These are phyloP conservation scores for Adiantum capillusveneris DNA, from an alignment of 75 land plant genomes.

Conservation along the genomic window DNA sequence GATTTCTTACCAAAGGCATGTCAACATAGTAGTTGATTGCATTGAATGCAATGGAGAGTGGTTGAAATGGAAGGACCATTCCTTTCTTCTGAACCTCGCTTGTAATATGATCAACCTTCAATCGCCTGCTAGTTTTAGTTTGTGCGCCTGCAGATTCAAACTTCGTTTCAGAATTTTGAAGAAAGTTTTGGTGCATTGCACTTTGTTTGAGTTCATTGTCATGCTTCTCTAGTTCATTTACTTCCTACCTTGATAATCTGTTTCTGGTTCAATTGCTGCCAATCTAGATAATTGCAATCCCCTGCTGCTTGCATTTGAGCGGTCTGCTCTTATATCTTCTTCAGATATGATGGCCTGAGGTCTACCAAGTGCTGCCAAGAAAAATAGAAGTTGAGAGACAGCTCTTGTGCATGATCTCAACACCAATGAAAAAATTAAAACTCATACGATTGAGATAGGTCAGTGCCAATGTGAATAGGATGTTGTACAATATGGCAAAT, in stretches of 20 bases:
- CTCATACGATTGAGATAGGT: slow-evolving; percentile 28
- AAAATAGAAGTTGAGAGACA: not conserved
- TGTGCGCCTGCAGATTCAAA: no score
- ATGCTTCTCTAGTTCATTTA: no score
- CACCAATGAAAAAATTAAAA: not conserved
- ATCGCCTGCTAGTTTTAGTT: no score
- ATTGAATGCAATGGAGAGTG: slow-evolving; percentile 59
- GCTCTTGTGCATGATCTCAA: not conserved
- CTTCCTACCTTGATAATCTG: not conserved
- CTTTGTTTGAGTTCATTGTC: no score
- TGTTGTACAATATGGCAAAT: slow-evolving; percentile 15
- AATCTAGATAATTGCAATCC: not conserved
- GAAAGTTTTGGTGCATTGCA: no score
- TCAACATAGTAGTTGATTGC: slow-evolving; percentile 68
- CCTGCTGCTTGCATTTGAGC: slow-evolving; percentile 23
- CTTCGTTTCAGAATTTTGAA: no score
- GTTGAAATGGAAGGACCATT: slow-evolving; percentile 73
- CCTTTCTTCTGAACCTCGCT: no score
- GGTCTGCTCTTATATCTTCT: slow-evolving; percentile 13
- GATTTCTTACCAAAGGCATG: slow-evolving; percentile 75
- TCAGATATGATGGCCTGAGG: slow-evolving; percentile 27
- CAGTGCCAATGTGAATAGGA: slow-evolving; percentile 17
- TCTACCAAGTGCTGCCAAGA: slow-evolving; percentile 14
- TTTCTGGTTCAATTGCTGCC: not conserved
- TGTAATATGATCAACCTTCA: no score